Evolutionary conservation across 495 filamentous ascomycete genomes (phyloP).

Genomic region (Neurospora sp.): DNA sequence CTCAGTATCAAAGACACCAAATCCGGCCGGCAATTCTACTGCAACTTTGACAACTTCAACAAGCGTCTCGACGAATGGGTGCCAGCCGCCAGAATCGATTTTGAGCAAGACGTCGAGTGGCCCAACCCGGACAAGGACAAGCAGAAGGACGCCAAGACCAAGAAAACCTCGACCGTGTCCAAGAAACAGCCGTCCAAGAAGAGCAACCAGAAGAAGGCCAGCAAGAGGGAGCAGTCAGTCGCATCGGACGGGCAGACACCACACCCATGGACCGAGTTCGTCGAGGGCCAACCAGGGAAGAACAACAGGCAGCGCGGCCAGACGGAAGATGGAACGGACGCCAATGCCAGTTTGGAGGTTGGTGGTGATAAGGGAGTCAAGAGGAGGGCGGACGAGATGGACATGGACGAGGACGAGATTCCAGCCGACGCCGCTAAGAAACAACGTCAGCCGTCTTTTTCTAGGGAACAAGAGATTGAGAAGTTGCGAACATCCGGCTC

Average conservation of each 20-base stretch:
- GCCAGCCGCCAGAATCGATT: constrained; percentile 66
- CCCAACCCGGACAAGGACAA: constrained; percentile 48
- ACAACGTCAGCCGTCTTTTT: constrained; percentile 43
- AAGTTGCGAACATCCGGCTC: constrained; percentile 86
- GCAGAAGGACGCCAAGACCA: constrained; percentile 41
- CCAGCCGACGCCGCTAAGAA: constrained; percentile 31
- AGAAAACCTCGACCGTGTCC: constrained; percentile 28
- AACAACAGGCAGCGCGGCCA: constrained; percentile 4
- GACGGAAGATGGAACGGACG: constrained; percentile 25
- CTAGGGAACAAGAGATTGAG: constrained; percentile 88
- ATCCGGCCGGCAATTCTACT: constrained; percentile 78
- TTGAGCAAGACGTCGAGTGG: constrained; percentile 51
- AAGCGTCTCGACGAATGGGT: constrained; percentile 99
- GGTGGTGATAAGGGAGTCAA: constrained; percentile 26
- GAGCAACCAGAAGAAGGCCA: constrained; percentile 42
- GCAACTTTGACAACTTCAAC: constrained; percentile 99
- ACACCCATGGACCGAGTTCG: constrained; percentile 33
- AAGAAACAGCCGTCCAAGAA: constrained; percentile 43
- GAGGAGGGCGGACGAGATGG: constrained; percentile 32
- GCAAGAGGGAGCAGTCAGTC: constrained; percentile 39
- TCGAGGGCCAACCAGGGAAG: constrained; percentile 22
- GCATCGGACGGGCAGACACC: constrained; percentile 36
- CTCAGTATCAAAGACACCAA: constrained; percentile 78
- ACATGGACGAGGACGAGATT: constrained; percentile 34
- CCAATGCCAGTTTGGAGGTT: constrained; percentile 20